Evolutionary conservation across 1,284 basidiomycete genomes (phyloP).

Genomic region (Jaminaea rosea): DNA sequence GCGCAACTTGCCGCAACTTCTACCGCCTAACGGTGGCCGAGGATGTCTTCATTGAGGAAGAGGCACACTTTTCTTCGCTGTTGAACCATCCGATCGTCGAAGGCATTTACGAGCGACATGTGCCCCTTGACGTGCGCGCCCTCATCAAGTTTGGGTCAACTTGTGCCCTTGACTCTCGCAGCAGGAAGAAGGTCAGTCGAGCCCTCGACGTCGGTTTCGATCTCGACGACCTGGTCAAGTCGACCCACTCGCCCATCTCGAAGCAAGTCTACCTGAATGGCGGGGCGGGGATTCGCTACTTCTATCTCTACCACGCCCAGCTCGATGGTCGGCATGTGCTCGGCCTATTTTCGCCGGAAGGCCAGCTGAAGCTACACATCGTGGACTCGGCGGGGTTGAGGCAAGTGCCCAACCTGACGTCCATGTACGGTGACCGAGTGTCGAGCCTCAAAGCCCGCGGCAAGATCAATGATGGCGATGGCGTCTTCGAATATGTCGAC

Average conservation of each 20-base stretch:
- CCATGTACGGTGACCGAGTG: slow-evolving; percentile 61
- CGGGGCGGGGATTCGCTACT: slow-evolving; percentile 65
- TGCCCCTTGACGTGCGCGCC: slow-evolving; percentile 76
- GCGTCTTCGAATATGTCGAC: slow-evolving; percentile 60
- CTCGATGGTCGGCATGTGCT: slow-evolving; percentile 77
- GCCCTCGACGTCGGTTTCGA: slow-evolving; percentile 78
- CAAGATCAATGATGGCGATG: slow-evolving; percentile 7
- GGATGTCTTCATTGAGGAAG: slow-evolving; percentile 69
- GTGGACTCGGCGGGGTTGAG: slow-evolving; percentile 80
- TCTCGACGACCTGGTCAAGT: slow-evolving; percentile 68
- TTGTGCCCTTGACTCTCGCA: slow-evolving; percentile 61
- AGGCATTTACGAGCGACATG: slow-evolving; percentile 86
- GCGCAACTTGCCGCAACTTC: slow-evolving; percentile 66
- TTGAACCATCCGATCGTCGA: slow-evolving; percentile 92
- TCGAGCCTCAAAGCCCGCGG: slow-evolving; percentile 19
- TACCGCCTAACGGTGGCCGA: slow-evolving; percentile 79
- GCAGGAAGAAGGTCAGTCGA: slow-evolving; percentile 64
- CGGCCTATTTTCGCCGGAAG: slow-evolving; percentile 66
- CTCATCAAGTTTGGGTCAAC: slow-evolving; percentile 75
- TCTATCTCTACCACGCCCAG: slow-evolving; percentile 83
- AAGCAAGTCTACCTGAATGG: slow-evolving; percentile 67
- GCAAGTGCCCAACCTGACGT: slow-evolving; percentile 69
- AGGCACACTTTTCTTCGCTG: slow-evolving; percentile 82
- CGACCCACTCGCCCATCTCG: slow-evolving; percentile 52
- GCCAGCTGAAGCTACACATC: slow-evolving; percentile 62